Base-by-base conservation (phyloP, 2,329 filamentous ascomycete species). In the Penicillium sp. region DNA sequence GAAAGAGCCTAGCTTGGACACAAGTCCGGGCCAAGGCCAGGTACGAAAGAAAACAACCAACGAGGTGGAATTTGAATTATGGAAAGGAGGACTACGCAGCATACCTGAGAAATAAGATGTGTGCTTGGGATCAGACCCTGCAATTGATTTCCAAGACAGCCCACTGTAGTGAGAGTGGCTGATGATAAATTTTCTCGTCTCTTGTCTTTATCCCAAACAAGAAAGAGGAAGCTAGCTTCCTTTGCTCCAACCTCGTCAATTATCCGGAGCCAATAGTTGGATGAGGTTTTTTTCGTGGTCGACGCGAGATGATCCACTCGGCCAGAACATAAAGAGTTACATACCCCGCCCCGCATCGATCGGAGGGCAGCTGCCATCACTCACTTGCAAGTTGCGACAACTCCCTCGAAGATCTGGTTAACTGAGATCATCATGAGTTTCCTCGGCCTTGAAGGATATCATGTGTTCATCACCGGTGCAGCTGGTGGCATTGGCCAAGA, bases 51-150 rank as follows among this genome's bases (percentile, higher is more conserved):
- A 11, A 35, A 42, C 38, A 12, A 58, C 45, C 37, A 64, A 69
- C 6, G 74, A 76, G 14, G 81, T 88, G 4, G 88, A 91, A 70
- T 96, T 92, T 74, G 88, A 92, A 73, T 88, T 97, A 58, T 86
- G 82, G 67, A 85, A 84, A 71, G 87, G 85, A 0, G 91, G 91
- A 0, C 50, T 78, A 28, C 70, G 71, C 45, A 65, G 63, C 48
- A 55, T 62, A 34, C 35, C 25, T 25, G 57, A 50, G 20, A 47
- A 52, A 34, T 61, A 42, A 60, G 15, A 17, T 53, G 43, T 47
- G n/a, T 31, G 38, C 41, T 35, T 45, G 25, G 28, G 22, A 52
- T 49, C 17, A 17, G 47, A 51, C 39, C 48, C 35, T 37, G n/a
- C 39, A 43, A 6, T 50, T n/a, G 28, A 42, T 15, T 7, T 25